These are phyloP conservation scores for Monosporascus sp. DNA, from an alignment of 2,329 filamentous ascomycete genomes.

Conservation along the genomic window DNA sequence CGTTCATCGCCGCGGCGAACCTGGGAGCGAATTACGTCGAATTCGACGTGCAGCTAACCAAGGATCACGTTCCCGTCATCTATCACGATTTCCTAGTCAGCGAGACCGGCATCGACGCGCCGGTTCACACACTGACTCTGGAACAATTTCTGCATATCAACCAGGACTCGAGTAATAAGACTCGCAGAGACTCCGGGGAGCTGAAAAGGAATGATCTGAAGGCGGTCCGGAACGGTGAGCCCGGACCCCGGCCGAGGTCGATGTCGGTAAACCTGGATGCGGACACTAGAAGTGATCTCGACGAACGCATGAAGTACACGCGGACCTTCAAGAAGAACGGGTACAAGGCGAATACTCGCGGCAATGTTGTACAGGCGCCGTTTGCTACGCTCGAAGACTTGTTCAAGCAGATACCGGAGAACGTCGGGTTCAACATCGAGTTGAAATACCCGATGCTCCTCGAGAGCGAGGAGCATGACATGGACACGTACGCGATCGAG, in stretches of 20 bases:
- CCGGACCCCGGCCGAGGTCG: constrained; percentile 40
- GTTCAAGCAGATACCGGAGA: constrained; percentile 75
- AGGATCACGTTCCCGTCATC: constrained; percentile 95
- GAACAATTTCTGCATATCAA: constrained; percentile 95
- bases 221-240: constrained; percentile 25
- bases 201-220: constrained; percentile 18
- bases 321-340: constrained; percentile 91
- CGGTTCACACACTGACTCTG: constrained; percentile 88
- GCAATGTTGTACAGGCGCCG: constrained; percentile 90
- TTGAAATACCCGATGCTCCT: constrained; percentile 99
- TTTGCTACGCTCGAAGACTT: constrained; percentile 95
- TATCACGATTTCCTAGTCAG: constrained; percentile 98
- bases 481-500: constrained; percentile 94
- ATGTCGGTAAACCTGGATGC: constrained; percentile 50
- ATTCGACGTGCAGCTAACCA: constrained; percentile 94
- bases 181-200: constrained; percentile 20
- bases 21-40: constrained; percentile 73
- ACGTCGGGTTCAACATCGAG: constrained; percentile 95
- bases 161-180: constrained; percentile 44
- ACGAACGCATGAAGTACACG: constrained; percentile 95
- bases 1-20: constrained; percentile 94
- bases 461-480: constrained; percentile 90
- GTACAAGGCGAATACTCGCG: constrained; percentile 91
- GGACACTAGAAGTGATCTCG: constrained; percentile 35
- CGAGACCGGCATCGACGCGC: constrained; percentile 94